Conservation (phyloP, 352 stramenopile species). For the Globisporangium apiculatum region DNA sequence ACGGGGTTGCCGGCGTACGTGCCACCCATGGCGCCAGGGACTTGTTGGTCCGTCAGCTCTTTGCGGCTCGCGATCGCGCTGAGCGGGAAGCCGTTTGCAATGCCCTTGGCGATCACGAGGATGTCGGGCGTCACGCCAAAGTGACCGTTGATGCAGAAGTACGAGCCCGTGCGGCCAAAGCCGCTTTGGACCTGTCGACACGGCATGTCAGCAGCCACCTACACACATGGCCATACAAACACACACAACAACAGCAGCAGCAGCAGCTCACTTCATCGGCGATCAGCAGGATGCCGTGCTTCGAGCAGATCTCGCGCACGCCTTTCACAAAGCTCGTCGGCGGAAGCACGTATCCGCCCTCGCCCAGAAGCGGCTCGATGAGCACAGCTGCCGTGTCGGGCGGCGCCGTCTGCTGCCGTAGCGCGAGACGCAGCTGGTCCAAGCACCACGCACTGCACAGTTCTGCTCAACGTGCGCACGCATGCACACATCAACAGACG, state of each 20-base stretch:
- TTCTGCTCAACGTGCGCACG: constrained; percentile 13
- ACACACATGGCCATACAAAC: neutral
- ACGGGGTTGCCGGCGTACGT: constrained; percentile 92
- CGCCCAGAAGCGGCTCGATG: constrained; percentile 86
- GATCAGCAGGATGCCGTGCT: constrained; percentile 91
- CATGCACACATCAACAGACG: neutral
- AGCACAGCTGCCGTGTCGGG: constrained; percentile 64
- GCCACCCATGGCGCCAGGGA: constrained; percentile 87
- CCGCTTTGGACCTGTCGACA: constrained; percentile 62
- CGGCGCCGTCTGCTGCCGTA: constrained; percentile 56
- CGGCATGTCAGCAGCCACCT: no score
- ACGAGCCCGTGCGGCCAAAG: constrained; percentile 81
- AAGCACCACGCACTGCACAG: constrained; percentile 68
- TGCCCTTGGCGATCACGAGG: constrained; percentile 91
- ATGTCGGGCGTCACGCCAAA: constrained; percentile 81
- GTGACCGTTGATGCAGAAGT: constrained; percentile 84
- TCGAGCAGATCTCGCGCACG: constrained; percentile 85
- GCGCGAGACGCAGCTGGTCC: constrained; percentile 70
- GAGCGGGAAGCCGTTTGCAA: constrained; percentile 90
- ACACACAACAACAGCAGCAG: neutral
- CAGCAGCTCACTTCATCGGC: constrained; percentile 59
- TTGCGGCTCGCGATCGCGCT: constrained; percentile 84
- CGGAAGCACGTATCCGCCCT: constrained; percentile 88
- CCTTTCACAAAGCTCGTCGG: constrained; percentile 89
- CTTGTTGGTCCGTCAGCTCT: constrained; percentile 79